These are phyloP conservation scores for Scenedesmus sp. DNA, from an alignment of 163 green algal species.

Conservation along the genomic window DNA sequence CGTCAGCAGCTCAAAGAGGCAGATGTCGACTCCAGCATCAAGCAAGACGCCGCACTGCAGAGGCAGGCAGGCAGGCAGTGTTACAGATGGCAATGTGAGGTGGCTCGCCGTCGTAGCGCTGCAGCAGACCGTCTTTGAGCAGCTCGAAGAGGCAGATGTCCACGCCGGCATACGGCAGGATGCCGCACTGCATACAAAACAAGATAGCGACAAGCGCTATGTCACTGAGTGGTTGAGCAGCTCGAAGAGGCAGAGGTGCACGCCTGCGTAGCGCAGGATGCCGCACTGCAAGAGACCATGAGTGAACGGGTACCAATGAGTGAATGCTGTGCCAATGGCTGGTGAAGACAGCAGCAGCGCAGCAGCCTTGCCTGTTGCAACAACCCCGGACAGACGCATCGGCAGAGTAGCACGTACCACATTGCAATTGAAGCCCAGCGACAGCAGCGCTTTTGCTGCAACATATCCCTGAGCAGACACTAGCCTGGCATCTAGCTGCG, in stretches of 20 bases:
- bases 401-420: too few relatives aligned
- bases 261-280: slow-evolving; percentile 93
- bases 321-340: too few relatives aligned
- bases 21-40: slow-evolving; percentile 93
- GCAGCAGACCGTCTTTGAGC: slow-evolving; percentile 83
- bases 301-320: too few relatives aligned
- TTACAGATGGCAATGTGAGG: slow-evolving; percentile 71
- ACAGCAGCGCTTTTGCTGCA: too few relatives aligned
- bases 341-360: too few relatives aligned
- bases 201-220: too few relatives aligned
- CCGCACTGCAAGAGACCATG: slow-evolving; percentile 67
- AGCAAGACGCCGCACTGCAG: slow-evolving; percentile 88
- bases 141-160: slow-evolving; percentile 94
- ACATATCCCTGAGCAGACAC: not conserved
- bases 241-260: slow-evolving; percentile 93
- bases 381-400: too few relatives aligned
- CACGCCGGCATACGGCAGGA: slow-evolving; percentile 92
- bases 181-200: slow-evolving; percentile 73
- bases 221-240: slow-evolving; percentile 83
- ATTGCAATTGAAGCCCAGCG: too few relatives aligned
- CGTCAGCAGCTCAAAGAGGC: slow-evolving; percentile 90
- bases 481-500: not conserved
- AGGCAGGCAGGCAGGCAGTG: too few relatives aligned
- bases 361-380: too few relatives aligned
- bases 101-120: slow-evolving; percentile 74